Evolutionary conservation across 345 rosid species (phyloP).

Genomic region (Salix purpurea): DNA sequence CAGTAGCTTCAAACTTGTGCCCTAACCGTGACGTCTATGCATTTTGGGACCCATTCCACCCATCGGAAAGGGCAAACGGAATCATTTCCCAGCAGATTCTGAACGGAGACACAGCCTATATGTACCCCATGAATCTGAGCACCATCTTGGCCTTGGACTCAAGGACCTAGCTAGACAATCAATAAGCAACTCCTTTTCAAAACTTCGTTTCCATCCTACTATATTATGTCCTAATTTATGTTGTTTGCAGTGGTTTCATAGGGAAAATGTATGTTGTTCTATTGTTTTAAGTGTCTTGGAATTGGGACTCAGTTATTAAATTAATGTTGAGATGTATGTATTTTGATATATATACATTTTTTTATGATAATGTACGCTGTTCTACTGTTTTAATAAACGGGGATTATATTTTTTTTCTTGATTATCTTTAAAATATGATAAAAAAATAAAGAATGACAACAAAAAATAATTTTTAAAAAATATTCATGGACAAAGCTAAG

Average conservation of each 20-base stretch:
- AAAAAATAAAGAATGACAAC: too few species aligned
- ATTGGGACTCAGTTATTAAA: too few species aligned
- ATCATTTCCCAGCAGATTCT: slow-evolving; percentile 5
- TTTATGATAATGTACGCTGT: too few species aligned
- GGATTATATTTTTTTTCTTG: too few species aligned
- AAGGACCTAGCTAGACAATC: slow-evolving; percentile 9
- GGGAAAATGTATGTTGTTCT: not conserved
- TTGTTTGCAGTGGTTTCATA: not conserved
- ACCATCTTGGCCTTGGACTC: slow-evolving; percentile 42
- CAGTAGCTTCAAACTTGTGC: slow-evolving; percentile 12
- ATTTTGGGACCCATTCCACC: slow-evolving; percentile 24
- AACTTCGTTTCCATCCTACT: not conserved
- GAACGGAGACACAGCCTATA: not conserved
- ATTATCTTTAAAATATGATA: too few species aligned
- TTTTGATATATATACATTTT: too few species aligned
- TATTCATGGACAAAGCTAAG: too few species aligned
- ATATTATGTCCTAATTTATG: not conserved
- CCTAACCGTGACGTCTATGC: slow-evolving; percentile 9
- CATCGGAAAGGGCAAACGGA: slow-evolving; percentile 15
- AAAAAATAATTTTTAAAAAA: too few species aligned
- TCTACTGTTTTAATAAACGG: too few species aligned
- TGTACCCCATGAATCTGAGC: slow-evolving; percentile 18
- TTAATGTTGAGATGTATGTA: too few species aligned
- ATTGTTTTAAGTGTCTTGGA: too few species aligned
- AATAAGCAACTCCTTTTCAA: not conserved